These are phyloP conservation scores for Chlamydomonas schloesseri DNA, from an alignment of 139 green algal species.

Conservation along the genomic window DNA sequence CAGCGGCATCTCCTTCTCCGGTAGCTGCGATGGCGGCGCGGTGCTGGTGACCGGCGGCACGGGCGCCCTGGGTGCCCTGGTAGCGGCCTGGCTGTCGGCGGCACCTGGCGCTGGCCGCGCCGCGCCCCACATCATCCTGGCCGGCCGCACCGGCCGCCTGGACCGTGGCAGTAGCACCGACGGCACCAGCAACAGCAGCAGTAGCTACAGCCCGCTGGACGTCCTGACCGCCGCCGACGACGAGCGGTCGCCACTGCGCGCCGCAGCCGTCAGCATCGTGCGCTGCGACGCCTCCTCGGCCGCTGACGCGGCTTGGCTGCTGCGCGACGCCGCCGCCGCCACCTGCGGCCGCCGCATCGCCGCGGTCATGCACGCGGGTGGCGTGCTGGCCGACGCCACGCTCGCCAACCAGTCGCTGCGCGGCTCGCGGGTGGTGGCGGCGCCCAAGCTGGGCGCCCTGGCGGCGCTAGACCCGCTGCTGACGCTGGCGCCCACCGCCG, in stretches of 20 bases:
- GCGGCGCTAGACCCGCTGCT: not conserved
- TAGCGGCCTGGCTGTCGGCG: constrained; percentile 61
- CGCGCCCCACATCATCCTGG: constrained; percentile 46
- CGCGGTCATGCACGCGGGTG: constrained; percentile 60
- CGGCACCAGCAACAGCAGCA: too few relatives aligned
- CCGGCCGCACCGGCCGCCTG: constrained; percentile 60
- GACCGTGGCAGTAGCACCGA: not conserved
- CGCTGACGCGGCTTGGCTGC: not conserved
- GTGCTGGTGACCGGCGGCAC: constrained; percentile 71
- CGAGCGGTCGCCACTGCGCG: constrained; percentile 23
- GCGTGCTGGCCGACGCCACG: constrained; percentile 60
- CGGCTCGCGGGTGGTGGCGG: constrained; percentile 55
- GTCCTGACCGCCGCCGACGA: not conserved
- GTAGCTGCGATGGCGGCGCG: not conserved
- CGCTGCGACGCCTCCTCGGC: constrained; percentile 14
- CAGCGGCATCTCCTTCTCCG: not conserved
- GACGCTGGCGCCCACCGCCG: not conserved
- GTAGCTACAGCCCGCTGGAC: not conserved
- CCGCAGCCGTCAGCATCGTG: constrained; percentile 43
- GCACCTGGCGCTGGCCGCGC: constrained; percentile 23
- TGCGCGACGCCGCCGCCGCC: constrained; percentile 26
- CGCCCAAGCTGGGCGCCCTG: constrained; percentile 63
- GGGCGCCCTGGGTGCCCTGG: constrained; percentile 66
- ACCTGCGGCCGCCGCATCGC: constrained; percentile 50
- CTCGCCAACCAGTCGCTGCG: constrained; percentile 33